Evolutionary conservation across 2,329 filamentous ascomycete species (phyloP), one percentile per base, ranked within the genome.

Genomic region (Colletotrichum theobromicola): DNA sequence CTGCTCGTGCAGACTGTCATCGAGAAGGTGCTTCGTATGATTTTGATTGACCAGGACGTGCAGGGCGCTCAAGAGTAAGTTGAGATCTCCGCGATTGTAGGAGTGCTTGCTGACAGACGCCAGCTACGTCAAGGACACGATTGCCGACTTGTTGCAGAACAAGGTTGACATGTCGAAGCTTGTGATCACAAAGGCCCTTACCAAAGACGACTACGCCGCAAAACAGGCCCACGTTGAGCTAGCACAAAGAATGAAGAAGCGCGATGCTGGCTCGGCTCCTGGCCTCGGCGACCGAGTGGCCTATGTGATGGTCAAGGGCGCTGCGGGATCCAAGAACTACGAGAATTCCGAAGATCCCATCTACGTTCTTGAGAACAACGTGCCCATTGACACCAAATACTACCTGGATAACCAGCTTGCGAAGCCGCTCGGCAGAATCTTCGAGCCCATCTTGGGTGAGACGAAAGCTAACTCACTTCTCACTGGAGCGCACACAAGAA

Each of bases 151-250:
- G 21, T 88, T 99, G 50, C 97, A 98, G 82, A 99, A 99, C 88
- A 98, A 98, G 84, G 89, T 99, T 79, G 97, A 99, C 85, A 98
- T 99, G 94, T 98, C 96, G 46, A 98, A 99, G 84, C 93, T 99
- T 21, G 97, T 99, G 83, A 99, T 99, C 81, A 99, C 97, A 32
- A 99, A 99, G 85, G 97, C 97, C 0, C 89, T 99, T 26, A 94
- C 96, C 16, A 99, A 99, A 83, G 91, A 92, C 55, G 93, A 95
- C 81, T 99, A 99, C 83, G 92, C 93, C 13, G 94, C 93, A 66
- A 98, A 98, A 84, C 96, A 98, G 87, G 96, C 97, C 4, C 97
- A 99, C 83, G 95, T 98, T 63, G 96, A 98, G 85, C 93, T 99
- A 60, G 97, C 96, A 1, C 93, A 97, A 80, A 94, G 97, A 58